Evolutionary conservation across 2,329 filamentous ascomycete species (phyloP).

Genomic region (Trichoderma sp.): DNA sequence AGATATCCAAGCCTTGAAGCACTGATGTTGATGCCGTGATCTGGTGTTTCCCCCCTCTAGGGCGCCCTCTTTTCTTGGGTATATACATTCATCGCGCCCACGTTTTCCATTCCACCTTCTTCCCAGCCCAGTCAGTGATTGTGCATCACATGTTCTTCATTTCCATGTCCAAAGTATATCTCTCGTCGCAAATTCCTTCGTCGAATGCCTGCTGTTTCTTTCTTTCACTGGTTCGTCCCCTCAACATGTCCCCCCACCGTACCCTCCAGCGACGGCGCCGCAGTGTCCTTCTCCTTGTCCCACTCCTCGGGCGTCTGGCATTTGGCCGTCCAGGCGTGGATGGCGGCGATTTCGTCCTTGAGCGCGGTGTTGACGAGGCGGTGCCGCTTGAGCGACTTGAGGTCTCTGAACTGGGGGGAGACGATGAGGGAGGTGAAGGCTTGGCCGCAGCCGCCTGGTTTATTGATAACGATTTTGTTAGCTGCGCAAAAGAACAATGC

Average conservation of each 20-base stretch:
- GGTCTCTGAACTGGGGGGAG: slow-evolving; percentile 69
- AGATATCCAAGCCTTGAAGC: not conserved
- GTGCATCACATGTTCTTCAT: not conserved
- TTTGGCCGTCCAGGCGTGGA: slow-evolving; percentile 94
- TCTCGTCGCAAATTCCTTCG: not conserved
- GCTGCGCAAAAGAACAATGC: no score
- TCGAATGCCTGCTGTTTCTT: not conserved
- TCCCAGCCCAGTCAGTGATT: not conserved
- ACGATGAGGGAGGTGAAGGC: slow-evolving; percentile 64
- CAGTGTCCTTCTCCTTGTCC: slow-evolving; percentile 62
- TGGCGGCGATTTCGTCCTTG: slow-evolving; percentile 84
- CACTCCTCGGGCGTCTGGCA: slow-evolving; percentile 92
- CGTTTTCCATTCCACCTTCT: not conserved
- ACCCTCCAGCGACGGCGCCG: slow-evolving; percentile 49
- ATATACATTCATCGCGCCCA: not conserved
- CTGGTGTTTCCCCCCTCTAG: not conserved
- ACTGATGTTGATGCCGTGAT: not conserved
- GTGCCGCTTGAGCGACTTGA: slow-evolving; percentile 80
- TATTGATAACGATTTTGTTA: no score
- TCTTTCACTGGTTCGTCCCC: slow-evolving; percentile 33
- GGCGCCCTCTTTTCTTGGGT: not conserved
- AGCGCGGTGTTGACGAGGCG: slow-evolving; percentile 82
- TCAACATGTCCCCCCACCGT: slow-evolving; percentile 51
- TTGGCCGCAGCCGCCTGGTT: slow-evolving; percentile 64
- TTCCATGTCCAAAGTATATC: not conserved